Evolutionary conservation across 768 basidiomycete species (phyloP).

Genomic region (Hortiboletus campestris): DNA sequence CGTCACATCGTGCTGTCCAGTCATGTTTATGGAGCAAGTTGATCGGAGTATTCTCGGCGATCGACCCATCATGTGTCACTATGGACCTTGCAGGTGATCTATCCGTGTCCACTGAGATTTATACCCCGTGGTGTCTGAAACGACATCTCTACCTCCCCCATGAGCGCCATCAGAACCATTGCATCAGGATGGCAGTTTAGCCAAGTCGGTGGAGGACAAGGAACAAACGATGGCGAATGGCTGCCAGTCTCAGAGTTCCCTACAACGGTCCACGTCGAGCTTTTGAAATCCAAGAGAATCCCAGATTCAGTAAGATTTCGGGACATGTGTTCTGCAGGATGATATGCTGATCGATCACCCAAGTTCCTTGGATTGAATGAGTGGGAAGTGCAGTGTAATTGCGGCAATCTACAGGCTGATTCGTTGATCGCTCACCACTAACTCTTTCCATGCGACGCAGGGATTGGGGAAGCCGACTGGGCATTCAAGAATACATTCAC

Average conservation of each 20-base stretch:
- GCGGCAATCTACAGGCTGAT: neutral
- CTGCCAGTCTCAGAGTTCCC: conserved; percentile 63
- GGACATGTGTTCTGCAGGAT: neutral
- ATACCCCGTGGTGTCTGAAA: neutral
- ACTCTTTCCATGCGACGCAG: conserved; percentile 36
- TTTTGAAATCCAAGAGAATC: conserved; percentile 69
- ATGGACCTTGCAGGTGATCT: neutral
- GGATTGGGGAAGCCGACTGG: conserved; percentile 90
- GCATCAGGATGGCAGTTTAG: conserved; percentile 62
- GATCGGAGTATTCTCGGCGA: conserved; percentile 16
- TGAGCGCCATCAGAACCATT: conserved; percentile 30
- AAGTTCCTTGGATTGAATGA: conserved; percentile 79
- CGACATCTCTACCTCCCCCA: conserved; percentile 1
- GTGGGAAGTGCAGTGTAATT: conserved; percentile 87
- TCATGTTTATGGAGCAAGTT: too few species aligned
- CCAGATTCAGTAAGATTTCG: conserved; percentile 71
- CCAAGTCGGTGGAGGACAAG: conserved; percentile 59
- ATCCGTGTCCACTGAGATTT: neutral
- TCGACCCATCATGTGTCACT: neutral
- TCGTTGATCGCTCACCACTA: neutral
- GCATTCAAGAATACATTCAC: conserved; percentile 69
- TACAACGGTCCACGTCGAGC: conserved; percentile 85
- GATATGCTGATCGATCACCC: conserved; percentile 8
- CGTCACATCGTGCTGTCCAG: neutral
- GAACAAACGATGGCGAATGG: conserved; percentile 67